phyloP scores from a whole-genome alignment of 176 grass and related monocot species.

The Aegilops umbellulata region DNA sequence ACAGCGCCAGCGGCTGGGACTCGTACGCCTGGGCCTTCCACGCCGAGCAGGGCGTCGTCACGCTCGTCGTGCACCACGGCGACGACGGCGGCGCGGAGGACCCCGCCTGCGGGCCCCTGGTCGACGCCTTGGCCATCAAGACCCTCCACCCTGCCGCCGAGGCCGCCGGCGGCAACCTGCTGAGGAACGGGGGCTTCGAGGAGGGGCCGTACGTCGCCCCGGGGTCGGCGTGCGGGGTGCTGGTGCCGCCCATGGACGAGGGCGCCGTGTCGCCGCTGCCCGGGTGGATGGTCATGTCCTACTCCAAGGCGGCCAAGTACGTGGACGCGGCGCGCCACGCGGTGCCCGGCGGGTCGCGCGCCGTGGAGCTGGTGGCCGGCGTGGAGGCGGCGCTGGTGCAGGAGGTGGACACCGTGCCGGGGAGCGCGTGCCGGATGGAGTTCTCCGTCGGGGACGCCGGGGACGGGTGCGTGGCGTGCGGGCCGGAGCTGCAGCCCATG shows the following conservation, averaged over 20 bases:
- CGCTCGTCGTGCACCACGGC: constrained; percentile 33
- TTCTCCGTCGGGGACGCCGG: constrained; percentile 37
- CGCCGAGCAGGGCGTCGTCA: not conserved
- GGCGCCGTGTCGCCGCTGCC: constrained; percentile 70
- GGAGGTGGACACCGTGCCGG: constrained; percentile 30
- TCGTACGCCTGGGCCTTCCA: constrained; percentile 42
- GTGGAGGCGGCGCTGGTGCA: constrained; percentile 47
- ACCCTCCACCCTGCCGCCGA: constrained; percentile 14
- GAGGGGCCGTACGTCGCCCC: constrained; percentile 38
- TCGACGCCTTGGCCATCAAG: constrained; percentile 40
- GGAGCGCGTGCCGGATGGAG: constrained; percentile 24
- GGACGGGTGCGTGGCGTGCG: constrained; percentile 37
- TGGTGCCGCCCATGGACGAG: constrained; percentile 44
- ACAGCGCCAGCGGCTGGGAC: constrained; percentile 46
- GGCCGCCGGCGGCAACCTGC: not conserved
- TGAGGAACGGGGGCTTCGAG: constrained; percentile 52
- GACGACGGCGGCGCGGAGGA: constrained; percentile 31
- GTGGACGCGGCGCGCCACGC: constrained; percentile 37
- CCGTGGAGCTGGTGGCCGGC: constrained; percentile 41
- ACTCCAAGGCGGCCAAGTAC: constrained; percentile 46
- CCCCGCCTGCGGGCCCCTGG: constrained; percentile 32
- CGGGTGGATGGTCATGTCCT: constrained; percentile 68
- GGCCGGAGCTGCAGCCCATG: constrained; percentile 27
- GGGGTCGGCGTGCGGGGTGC: constrained; percentile 28
- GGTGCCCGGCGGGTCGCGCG: constrained; percentile 35